Conservation (phyloP, 2,329 filamentous ascomycete species). For the Hymenoscyphus repandus region DNA sequence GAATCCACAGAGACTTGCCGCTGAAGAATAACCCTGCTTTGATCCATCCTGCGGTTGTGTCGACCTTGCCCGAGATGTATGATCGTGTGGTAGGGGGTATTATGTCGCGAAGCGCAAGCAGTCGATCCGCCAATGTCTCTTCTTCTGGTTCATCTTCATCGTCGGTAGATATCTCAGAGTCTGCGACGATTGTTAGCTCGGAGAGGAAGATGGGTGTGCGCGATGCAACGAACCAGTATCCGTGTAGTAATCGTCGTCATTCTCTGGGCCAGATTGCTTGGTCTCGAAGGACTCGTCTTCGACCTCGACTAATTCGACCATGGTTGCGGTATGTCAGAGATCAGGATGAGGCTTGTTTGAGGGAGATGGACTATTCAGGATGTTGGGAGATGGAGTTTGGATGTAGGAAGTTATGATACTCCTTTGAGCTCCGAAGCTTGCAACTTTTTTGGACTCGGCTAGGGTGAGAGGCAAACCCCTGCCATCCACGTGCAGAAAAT, state of each 20-base stretch:
- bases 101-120: conserved; percentile 70
- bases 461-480: background rate
- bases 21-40: conserved; percentile 61
- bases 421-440: background rate
- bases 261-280: conserved; percentile 61
- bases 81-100: conserved; percentile 67
- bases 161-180: conserved; percentile 80
- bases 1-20: conserved; percentile 84
- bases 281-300: conserved; percentile 90
- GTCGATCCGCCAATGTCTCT: conserved; percentile 59
- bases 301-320: conserved; percentile 97
- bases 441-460: conserved; percentile 1
- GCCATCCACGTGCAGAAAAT: background rate
- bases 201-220: conserved; percentile 1
- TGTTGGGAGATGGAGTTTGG: too few species aligned
- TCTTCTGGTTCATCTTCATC: conserved; percentile 61
- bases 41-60: conserved; percentile 50
- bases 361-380: too few species aligned
- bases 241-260: conserved; percentile 81
- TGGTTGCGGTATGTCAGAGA: conserved; percentile 40
- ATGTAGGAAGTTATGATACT: background rate
- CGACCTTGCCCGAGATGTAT: conserved; percentile 57
- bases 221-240: conserved; percentile 67
- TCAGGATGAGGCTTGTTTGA: too few species aligned
- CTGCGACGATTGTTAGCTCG: conserved; percentile 37